phyloP scores from a whole-genome alignment of 441 rosid species.

The Breynia disticha region DNA sequence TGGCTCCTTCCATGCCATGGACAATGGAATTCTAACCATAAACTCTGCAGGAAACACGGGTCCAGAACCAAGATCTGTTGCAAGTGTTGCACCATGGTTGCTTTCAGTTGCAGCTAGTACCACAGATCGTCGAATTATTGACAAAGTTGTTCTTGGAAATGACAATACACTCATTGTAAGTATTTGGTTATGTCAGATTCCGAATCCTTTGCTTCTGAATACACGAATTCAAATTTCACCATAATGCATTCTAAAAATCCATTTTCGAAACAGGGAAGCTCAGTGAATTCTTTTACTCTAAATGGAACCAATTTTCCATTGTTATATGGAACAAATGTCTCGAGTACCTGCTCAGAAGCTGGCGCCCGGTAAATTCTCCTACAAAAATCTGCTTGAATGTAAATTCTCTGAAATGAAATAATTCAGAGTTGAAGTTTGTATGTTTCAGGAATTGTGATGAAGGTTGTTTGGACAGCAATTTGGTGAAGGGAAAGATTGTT shows the following conservation, averaged over 20 bases:
- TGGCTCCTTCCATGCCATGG: constrained; percentile 35
- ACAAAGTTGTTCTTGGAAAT: constrained; percentile 39
- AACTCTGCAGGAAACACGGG: constrained; percentile 43
- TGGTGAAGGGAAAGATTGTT: constrained; percentile 35
- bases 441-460: constrained; percentile 11
- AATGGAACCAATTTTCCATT: constrained; percentile 28
- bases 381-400: not conserved
- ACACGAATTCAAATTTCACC: not conserved
- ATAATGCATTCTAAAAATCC: not conserved
- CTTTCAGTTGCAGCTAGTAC: constrained; percentile 44
- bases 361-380: constrained; percentile 18
- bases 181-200: not conserved
- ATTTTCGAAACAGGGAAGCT: constrained; percentile 26
- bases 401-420: too few species aligned
- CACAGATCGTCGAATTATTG: constrained; percentile 30
- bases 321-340: constrained; percentile 17
- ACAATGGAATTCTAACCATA: constrained; percentile 29
- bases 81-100: constrained; percentile 45
- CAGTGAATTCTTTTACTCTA: constrained; percentile 29
- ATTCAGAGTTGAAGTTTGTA: not conserved
- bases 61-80: not conserved
- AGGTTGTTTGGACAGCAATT: constrained; percentile 18
- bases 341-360: constrained; percentile 5
- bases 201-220: too few species aligned
- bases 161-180: constrained; percentile 26